Base-by-base conservation (phyloP, 345 rosid genomes). In the Boechera divaricarpa region DNA sequence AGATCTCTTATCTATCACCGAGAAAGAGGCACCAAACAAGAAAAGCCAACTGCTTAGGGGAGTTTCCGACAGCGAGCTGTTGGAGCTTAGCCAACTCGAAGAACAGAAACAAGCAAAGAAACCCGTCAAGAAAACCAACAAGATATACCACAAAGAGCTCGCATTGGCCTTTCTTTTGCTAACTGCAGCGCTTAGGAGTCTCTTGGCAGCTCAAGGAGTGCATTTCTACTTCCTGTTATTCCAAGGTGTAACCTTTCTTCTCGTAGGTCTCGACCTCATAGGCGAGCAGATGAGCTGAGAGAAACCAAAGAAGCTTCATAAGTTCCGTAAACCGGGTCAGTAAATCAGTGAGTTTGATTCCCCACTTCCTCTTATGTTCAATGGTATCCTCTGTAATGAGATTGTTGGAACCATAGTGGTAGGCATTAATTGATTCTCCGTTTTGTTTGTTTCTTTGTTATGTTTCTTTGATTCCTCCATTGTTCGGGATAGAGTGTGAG, bases 221-320 rank as follows among this genome's bases (percentile, higher is more conserved):
- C 97, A 89, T 71, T 91, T 91, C 86, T 91, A 91, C 83, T 91
- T 87, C 87, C 83, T 89, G 63, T 86, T 91, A 47, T 91, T 91
- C 86, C 97, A 91, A 83, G 97, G 97, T 2, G 63, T 85, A 48
- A 87, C 94, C 7, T 91, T 91, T 75, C 97, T 91, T 63, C 78
- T 91, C 0, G 97, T 91, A 38, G 97, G 97, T 72, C 89, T 91
- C 48, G 97, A 91, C 82, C 82, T 89, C 48, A 89, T 91, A 1
- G 97, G 97, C 9, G 94, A 93, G 74, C 98, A 93, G 79, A 85
- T 92, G 92, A 87, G 88, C 78, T 89, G 67, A 77, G 68, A 10
- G 12, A 59, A 48, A 58, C 11, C 7, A 56, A 41, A 16, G 6
- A 69, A 52, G 41, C 63, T 53, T 52, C 38, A 49, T n/a, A 58